phyloP scores from a whole-genome alignment of 2,329 filamentous ascomycete genomes.

The Clonostachys chloroleuca region DNA sequence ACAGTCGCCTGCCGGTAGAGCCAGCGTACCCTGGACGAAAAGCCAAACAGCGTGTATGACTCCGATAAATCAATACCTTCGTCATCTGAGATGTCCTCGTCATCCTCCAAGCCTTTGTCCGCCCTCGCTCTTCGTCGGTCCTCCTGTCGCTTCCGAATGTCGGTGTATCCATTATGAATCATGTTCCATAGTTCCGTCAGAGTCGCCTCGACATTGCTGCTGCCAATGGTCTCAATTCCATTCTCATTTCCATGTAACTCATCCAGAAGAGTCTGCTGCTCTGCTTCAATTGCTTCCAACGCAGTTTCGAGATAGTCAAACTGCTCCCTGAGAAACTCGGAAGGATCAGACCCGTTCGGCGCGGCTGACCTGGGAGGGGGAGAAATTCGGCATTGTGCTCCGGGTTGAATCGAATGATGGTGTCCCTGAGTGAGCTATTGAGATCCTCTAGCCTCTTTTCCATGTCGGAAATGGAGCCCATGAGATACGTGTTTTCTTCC shows the following conservation, averaged over 20 bases:
- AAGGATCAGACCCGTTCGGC: conserved; percentile 27
- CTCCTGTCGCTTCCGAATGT: conserved; percentile 47
- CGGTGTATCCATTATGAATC: conserved; percentile 45
- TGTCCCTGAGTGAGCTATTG: conserved; percentile 61
- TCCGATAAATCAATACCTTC: conserved; percentile 55
- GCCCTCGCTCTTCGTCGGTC: conserved; percentile 46
- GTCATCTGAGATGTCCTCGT: conserved; percentile 59
- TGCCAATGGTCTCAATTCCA: background rate
- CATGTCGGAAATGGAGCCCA: conserved; percentile 52
- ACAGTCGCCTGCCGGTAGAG: conserved; percentile 73
- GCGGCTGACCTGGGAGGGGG: conserved; percentile 28
- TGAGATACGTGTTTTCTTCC: conserved; percentile 35
- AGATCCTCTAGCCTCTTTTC: conserved; percentile 64
- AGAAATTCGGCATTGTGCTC: conserved; percentile 41
- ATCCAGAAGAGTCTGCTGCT: conserved; percentile 28
- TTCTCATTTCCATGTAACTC: conserved; percentile 19
- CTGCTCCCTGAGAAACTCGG: conserved; percentile 48
- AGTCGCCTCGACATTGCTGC: conserved; percentile 19
- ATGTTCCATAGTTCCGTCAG: conserved; percentile 53
- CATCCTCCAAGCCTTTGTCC: conserved; percentile 53
- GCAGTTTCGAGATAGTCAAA: conserved; percentile 69
- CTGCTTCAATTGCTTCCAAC: conserved; percentile 54
- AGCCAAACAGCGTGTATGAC: conserved; percentile 68
- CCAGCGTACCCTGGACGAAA: conserved; percentile 74
- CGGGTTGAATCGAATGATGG: conserved; percentile 62